Base-by-base conservation (phyloP, 805 yeast species). In the Saturnispora sekii region DNA sequence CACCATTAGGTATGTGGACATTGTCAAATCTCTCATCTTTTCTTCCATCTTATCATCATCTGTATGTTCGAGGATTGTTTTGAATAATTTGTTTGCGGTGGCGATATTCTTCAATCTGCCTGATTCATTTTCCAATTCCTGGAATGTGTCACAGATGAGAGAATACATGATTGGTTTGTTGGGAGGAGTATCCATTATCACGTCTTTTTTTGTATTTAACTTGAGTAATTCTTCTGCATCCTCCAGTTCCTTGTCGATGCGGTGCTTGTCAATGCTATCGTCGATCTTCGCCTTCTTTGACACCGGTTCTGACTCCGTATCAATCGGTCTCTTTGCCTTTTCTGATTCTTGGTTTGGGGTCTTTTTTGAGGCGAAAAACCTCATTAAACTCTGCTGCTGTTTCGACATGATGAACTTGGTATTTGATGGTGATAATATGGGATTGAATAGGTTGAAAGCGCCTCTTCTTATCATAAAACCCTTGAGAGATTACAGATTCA, bases 41-140 rank as follows among this genome's bases (percentile, higher is more conserved):
- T 16, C 35, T 5, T 52, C 48, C 7, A 49, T 39, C 10, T 53
- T 51, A 29, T 50, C 44, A 3, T 49, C 40, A 5, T 55, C 50
- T 70, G 37, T 73, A 68, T 45, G 49, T 26, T 70, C 60, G 44
- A 93, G 66, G 0, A 87, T 79, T 35, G 76, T 73, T 10, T 73
- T 63, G 59, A 84, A 84, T 59, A 89, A 83, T 40, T 77, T 80
- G 0, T 95, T 75, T 12, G 90, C 80, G 45, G 76, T 66, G 36
- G 84, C 79, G 16, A 84, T 76, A 57, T 89, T 90, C 52, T 87
- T 85, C 41, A 93, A 70, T 40, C 98, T 70, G 16, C 89, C 85
- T 2, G 96, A 71, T 30, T 88, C 94, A 1, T 72, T 63, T 58
- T 89, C 97, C 43, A 93, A 73, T 45, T 74, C 69, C 49, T 84